These are phyloP conservation scores for Beta vulgaris DNA, from an alignment of 148 eudicot species.

Conservation along the genomic window DNA sequence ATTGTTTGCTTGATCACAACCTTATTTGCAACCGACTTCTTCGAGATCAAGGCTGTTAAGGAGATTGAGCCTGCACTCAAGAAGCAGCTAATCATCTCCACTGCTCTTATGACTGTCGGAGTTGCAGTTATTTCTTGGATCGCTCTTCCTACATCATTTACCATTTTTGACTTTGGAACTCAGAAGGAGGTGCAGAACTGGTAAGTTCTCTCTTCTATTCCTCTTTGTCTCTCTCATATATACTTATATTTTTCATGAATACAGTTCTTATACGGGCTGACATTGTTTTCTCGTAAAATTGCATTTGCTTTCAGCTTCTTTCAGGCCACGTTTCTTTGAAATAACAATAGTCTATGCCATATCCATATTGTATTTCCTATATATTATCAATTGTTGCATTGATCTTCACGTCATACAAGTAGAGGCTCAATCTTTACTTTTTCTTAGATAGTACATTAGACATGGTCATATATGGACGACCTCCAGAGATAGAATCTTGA, in stretches of 20 bases:
- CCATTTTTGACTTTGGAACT: conserved; percentile 74
- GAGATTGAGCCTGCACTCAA: conserved; percentile 85
- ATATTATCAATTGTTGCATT: neutral
- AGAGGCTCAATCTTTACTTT: no score
- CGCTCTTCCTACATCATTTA: conserved; percentile 75
- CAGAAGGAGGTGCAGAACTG: conserved; percentile 86
- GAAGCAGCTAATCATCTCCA: conserved; percentile 81
- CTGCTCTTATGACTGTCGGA: conserved; percentile 75
- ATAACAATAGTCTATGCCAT: neutral
- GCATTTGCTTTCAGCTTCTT: no score
- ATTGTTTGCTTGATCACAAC: conserved; percentile 84
- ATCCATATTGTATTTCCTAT: neutral
- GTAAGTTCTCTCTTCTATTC: conserved; percentile 32
- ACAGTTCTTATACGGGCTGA: no score
- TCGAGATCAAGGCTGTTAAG: conserved; percentile 77
- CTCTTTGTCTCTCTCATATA: neutral
- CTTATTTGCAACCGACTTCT: conserved; percentile 86
- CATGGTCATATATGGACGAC: no score
- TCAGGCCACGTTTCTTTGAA: neutral
- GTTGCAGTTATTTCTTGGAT: conserved; percentile 60
- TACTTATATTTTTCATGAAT: neutral
- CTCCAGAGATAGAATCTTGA: no score
- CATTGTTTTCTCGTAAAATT: no score
- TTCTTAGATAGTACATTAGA: no score
- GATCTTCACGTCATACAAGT: neutral